Conservation (phyloP, 805 yeast species). For the Pichia membranifaciens region DNA sequence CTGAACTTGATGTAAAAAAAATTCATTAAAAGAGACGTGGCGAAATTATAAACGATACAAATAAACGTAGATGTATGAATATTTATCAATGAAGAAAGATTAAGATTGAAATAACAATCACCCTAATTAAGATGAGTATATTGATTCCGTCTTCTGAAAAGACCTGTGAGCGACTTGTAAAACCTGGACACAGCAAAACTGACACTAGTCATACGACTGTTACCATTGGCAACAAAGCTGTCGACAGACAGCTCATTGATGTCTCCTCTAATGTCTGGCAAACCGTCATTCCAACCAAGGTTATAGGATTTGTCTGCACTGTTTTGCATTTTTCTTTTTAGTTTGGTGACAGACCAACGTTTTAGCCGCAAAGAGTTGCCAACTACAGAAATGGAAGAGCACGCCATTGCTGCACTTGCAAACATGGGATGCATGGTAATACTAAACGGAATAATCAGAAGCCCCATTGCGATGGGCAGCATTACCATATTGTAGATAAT, state of each 20-base stretch:
- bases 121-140: background rate
- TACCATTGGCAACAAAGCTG: slow-evolving; percentile 4
- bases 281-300: slow-evolving; percentile 13
- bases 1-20: too few species aligned
- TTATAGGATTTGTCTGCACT: background rate
- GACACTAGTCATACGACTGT: too few species aligned
- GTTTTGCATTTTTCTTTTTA: background rate
- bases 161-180: background rate
- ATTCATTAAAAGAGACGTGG: too few species aligned
- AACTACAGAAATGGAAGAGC: slow-evolving; percentile 87
- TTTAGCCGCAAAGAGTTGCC: slow-evolving; percentile 69
- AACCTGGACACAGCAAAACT: background rate
- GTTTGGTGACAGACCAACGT: slow-evolving; percentile 41
- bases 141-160: background rate
- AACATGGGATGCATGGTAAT: slow-evolving; percentile 77
- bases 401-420: slow-evolving; percentile 91
- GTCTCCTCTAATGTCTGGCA: slow-evolving; percentile 4
- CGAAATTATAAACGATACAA: background rate
- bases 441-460: slow-evolving; percentile 68
- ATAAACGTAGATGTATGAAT: too few species aligned
- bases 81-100: background rate
- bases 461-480: slow-evolving; percentile 93
- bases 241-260: slow-evolving; percentile 1
- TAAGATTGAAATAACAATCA: background rate
- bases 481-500: slow-evolving; percentile 74